Conservation (phyloP, 2,329 filamentous ascomycete genomes). For the Macrophomina tecta region DNA sequence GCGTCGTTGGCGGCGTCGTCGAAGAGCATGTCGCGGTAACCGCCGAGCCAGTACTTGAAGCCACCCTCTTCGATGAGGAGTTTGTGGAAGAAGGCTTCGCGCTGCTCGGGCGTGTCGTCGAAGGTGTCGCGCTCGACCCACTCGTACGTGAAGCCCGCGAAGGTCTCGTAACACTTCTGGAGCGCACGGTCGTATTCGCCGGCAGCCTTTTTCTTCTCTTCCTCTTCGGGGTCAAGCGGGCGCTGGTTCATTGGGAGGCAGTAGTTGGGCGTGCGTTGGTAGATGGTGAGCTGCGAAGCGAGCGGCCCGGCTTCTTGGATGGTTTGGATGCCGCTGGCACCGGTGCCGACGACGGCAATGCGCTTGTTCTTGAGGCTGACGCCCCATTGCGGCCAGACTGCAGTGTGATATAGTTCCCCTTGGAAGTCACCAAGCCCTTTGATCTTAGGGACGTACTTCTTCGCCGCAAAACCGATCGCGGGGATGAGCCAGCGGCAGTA, state of each 20-base stretch:
- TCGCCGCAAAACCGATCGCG: conserved; percentile 41
- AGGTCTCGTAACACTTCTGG: conserved; percentile 38
- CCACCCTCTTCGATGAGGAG: conserved; percentile 44
- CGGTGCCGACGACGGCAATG: conserved; percentile 28
- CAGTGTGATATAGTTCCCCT: conserved; percentile 20
- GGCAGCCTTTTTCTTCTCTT: conserved; percentile 30
- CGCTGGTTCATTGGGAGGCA: conserved; percentile 39
- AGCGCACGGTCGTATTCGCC: conserved; percentile 17
- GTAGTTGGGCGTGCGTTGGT: conserved; percentile 33
- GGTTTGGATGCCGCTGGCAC: conserved; percentile 25
- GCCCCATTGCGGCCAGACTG: conserved; percentile 20
- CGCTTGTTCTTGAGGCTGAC: conserved; percentile 23
- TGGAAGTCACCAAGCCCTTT: conserved; percentile 36
- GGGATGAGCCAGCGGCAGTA: conserved; percentile 53
- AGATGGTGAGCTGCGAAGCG: conserved; percentile 12
- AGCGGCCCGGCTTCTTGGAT: conserved; percentile 31
- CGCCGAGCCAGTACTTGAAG: conserved; percentile 44
- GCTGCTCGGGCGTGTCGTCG: conserved; percentile 32
- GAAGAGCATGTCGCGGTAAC: conserved; percentile 36
- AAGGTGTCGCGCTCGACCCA: conserved; percentile 29
- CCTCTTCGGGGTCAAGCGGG: conserved; percentile 31
- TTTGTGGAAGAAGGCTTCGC: conserved; percentile 32
- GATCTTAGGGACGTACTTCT: conserved; percentile 43
- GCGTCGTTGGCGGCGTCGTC: conserved; percentile 31
- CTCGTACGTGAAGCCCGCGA: conserved; percentile 36